Evolutionary conservation across 2,329 filamentous ascomycete species (phyloP).

Genomic region (Monosporascus sp.): DNA sequence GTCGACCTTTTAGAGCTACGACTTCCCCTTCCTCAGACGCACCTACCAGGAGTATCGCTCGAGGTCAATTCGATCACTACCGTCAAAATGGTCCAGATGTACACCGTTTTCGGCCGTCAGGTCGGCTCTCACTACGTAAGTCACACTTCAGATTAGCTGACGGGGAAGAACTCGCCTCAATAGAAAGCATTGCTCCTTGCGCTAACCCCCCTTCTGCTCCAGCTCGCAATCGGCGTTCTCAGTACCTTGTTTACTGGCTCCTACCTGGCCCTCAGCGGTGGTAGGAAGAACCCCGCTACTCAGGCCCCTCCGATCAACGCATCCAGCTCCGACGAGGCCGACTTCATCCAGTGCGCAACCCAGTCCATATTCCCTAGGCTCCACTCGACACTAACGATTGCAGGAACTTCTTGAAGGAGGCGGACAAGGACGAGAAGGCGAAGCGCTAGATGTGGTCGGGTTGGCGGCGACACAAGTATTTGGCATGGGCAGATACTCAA

Average conservation of each 20-base stretch:
- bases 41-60: constrained; percentile 11
- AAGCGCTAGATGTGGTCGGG: constrained; percentile 32
- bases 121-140: constrained; percentile 58
- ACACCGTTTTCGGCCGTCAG: constrained; percentile 54
- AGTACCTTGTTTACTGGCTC: constrained; percentile 43
- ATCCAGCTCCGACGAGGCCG: constrained; percentile 55
- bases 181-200: neutral
- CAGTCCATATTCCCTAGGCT: constrained; percentile 12
- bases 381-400: constrained; percentile 10
- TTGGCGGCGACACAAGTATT: constrained; percentile 4
- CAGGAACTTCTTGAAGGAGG: constrained; percentile 44
- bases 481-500: constrained; percentile 15
- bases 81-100: constrained; percentile 44
- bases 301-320: constrained; percentile 57
- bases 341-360: constrained; percentile 57
- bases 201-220: constrained; percentile 12
- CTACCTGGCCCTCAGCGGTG: constrained; percentile 39
- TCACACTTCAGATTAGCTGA: constrained; percentile 16
- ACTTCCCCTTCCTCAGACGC: constrained; percentile 11
- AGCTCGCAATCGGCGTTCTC: constrained; percentile 56
- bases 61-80: constrained; percentile 20
- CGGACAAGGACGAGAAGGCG: constrained; percentile 35
- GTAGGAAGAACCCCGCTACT: constrained; percentile 35
- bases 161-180: constrained; percentile 1
- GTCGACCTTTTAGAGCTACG: constrained; percentile 7